phyloP scores from a whole-genome alignment of 305 asterid species.

The Fraxinus baroniana region DNA sequence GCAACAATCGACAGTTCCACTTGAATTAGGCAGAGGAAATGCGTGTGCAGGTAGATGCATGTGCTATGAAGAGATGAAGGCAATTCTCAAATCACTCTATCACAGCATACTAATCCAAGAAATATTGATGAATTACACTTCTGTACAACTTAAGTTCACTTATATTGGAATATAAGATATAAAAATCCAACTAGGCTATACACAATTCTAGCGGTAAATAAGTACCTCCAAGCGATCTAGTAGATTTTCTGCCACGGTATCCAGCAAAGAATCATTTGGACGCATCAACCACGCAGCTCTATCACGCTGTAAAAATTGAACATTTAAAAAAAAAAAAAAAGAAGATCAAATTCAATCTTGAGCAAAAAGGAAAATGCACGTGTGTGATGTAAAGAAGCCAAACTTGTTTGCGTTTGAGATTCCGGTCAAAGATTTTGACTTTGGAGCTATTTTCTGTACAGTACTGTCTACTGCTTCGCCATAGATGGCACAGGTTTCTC shows the following conservation, averaged over 20 bases:
- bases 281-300: slow-evolving; percentile 94
- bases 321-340: background rate
- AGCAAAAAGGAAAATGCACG: background rate
- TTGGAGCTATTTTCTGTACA: slow-evolving; percentile 60
- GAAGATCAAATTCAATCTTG: background rate
- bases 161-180: background rate
- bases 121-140: background rate
- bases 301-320: slow-evolving; percentile 59
- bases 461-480: slow-evolving; percentile 37
- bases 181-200: background rate
- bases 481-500: slow-evolving; percentile 29
- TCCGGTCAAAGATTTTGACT: slow-evolving; percentile 79
- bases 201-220: background rate
- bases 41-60: background rate
- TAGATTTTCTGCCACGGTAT: slow-evolving; percentile 81
- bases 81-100: background rate
- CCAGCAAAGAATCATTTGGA: slow-evolving; percentile 64
- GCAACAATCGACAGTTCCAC: background rate
- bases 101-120: background rate
- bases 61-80: background rate
- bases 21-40: background rate
- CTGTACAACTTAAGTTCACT: background rate
- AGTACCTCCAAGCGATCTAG: slow-evolving; percentile 85
- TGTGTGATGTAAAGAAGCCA: slow-evolving; percentile 8
- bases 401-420: slow-evolving; percentile 89